Conservation (phyloP, 2,329 filamentous ascomycete genomes). For the Aspergillus sp. region DNA sequence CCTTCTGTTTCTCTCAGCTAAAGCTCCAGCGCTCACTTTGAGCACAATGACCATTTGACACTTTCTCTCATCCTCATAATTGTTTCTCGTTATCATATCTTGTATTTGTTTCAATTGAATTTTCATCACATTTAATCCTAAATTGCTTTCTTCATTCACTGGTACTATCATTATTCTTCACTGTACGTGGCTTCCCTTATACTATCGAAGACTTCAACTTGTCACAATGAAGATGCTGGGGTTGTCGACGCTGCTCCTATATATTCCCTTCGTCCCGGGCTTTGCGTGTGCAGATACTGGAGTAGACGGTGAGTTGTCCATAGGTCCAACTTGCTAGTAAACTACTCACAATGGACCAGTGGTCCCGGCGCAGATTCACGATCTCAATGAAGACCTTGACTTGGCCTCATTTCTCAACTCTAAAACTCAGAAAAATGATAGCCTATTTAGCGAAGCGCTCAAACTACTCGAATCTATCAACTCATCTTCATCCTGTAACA, state of each 20-base stretch:
- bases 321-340: not conserved
- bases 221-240: not conserved
- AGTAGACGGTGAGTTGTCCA: constrained; percentile 2
- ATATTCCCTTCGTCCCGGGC: not conserved
- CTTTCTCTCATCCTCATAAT: not conserved
- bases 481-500: constrained; percentile 52
- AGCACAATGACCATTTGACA: not conserved
- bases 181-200: not conserved
- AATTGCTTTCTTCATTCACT: not conserved
- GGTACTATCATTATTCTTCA: not conserved
- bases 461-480: constrained; percentile 47
- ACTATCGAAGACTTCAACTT: not conserved
- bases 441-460: constrained; percentile 44
- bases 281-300: not conserved
- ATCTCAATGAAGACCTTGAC: constrained; percentile 22
- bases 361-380: constrained; percentile 7
- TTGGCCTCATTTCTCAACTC: constrained; percentile 28
- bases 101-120: not conserved
- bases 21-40: not conserved
- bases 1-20: not conserved
- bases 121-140: not conserved
- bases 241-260: not conserved
- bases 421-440: constrained; percentile 27
- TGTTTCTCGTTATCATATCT: not conserved
- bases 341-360: constrained; percentile 5